phyloP scores from a whole-genome alignment of 805 yeast species.

The Jamesozyma gamospora region DNA sequence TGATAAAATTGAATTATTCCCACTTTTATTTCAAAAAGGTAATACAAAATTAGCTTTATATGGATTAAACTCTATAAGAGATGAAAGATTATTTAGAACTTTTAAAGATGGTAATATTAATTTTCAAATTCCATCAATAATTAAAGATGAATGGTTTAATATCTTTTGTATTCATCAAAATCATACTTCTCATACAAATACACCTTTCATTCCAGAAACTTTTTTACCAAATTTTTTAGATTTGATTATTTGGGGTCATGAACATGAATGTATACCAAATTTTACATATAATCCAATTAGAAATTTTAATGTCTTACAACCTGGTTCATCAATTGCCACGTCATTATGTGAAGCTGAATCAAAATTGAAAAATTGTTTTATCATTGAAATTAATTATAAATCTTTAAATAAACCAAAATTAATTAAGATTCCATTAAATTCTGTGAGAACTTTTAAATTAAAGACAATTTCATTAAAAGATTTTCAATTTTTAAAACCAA shows the following conservation, averaged over 20 bases:
- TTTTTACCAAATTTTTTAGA: constrained; percentile 76
- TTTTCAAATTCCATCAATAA: constrained; percentile 58
- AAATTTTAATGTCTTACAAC: constrained; percentile 74
- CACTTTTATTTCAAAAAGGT: constrained; percentile 77
- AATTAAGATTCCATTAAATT: constrained; percentile 31
- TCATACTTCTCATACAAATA: constrained; percentile 69
- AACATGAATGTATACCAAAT: constrained; percentile 82
- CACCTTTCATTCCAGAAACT: constrained; percentile 75
- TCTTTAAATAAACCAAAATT: constrained; percentile 53
- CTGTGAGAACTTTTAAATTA: constrained; percentile 79
- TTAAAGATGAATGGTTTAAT: constrained; percentile 67
- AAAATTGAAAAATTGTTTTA: constrained; percentile 59
- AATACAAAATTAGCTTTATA: constrained; percentile 71
- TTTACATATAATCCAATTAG: constrained; percentile 44
- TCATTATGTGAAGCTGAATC: constrained; percentile 81
- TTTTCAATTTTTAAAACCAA: constrained; percentile 48
- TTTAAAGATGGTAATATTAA: constrained; percentile 73
- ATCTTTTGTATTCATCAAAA: constrained; percentile 87
- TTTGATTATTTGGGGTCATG: constrained; percentile 93
- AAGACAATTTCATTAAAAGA: constrained; percentile 46
- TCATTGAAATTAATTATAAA: constrained; percentile 51
- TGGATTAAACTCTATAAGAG: constrained; percentile 82
- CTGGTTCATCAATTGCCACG: constrained; percentile 92
- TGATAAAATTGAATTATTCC: constrained; percentile 64
- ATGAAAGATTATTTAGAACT: constrained; percentile 75